Conservation (phyloP, 495 filamentous ascomycete genomes). For the Neurospora tetrasperma region DNA sequence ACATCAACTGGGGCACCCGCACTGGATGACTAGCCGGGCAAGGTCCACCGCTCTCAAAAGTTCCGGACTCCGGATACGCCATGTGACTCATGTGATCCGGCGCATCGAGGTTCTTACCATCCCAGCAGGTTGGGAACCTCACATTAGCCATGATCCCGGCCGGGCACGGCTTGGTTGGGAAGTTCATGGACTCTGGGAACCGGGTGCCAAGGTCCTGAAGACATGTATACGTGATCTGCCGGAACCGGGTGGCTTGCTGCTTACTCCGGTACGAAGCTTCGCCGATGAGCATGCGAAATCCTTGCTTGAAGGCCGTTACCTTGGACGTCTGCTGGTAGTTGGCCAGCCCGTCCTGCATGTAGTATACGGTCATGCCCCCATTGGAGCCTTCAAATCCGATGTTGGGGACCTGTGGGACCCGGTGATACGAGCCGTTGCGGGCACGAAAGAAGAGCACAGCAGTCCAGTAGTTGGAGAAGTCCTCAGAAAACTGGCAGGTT, state of each 20-base stretch:
- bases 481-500: conserved; percentile 30
- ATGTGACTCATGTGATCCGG: conserved; percentile 28
- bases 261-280: conserved; percentile 24
- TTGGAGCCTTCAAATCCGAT: conserved; percentile 31
- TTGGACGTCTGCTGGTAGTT: conserved; percentile 28
- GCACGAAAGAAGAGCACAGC: conserved; percentile 30
- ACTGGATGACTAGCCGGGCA: conserved; percentile 27
- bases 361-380: conserved; percentile 37
- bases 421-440: conserved; percentile 29
- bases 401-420: conserved; percentile 32
- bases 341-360: conserved; percentile 34
- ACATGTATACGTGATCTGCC: conserved; percentile 30
- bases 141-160: conserved; percentile 29
- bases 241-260: conserved; percentile 23
- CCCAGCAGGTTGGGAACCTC: conserved; percentile 19
- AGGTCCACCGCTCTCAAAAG: conserved; percentile 26
- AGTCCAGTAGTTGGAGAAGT: conserved; percentile 38
- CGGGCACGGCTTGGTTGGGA: conserved; percentile 19
- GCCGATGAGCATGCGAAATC: conserved; percentile 34
- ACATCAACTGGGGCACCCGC: conserved; percentile 26
- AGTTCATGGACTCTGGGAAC: conserved; percentile 16
- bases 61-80: conserved; percentile 27
- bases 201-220: conserved; percentile 17
- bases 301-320: conserved; percentile 37
- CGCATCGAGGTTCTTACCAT: conserved; percentile 21